phyloP scores from a whole-genome alignment of 225 moss, liverwort and hornwort genomes.

The Bryoerythrophyllum caledonicum region DNA sequence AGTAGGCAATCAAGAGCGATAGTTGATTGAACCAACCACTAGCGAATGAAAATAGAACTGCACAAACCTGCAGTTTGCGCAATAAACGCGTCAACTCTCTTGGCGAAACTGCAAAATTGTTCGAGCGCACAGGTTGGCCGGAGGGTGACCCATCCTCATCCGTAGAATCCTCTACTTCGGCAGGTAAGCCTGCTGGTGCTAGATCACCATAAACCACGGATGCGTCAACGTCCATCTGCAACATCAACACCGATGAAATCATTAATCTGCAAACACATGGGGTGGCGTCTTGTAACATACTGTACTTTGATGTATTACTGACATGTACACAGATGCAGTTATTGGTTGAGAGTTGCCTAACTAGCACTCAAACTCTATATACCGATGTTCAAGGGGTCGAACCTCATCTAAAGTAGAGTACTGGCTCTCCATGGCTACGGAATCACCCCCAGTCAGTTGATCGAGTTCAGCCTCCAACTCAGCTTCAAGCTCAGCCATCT shows the following conservation, averaged over 20 bases:
- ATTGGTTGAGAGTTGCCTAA: background rate
- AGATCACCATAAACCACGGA: constrained; percentile 54
- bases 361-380: constrained; percentile 4
- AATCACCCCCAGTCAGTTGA: constrained; percentile 57
- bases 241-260: constrained; percentile 14
- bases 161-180: constrained; percentile 39
- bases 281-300: background rate
- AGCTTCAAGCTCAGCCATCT: constrained; percentile 67
- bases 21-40: constrained; percentile 3
- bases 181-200: constrained; percentile 47
- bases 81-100: constrained; percentile 52
- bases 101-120: constrained; percentile 63
- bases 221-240: constrained; percentile 59
- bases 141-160: constrained; percentile 44
- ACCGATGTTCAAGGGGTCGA: background rate
- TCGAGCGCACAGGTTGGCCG: constrained; percentile 41
- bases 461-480: constrained; percentile 72
- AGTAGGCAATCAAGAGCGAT: background rate
- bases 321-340: background rate
- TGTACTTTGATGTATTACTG: background rate
- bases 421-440: constrained; percentile 35
- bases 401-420: constrained; percentile 56
- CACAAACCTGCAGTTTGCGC: constrained; percentile 52
- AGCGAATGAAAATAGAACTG: background rate
- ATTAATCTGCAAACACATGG: background rate